Evolutionary conservation across 2,329 filamentous ascomycete species (phyloP).

Genomic region (Calonectria fujianensis): DNA sequence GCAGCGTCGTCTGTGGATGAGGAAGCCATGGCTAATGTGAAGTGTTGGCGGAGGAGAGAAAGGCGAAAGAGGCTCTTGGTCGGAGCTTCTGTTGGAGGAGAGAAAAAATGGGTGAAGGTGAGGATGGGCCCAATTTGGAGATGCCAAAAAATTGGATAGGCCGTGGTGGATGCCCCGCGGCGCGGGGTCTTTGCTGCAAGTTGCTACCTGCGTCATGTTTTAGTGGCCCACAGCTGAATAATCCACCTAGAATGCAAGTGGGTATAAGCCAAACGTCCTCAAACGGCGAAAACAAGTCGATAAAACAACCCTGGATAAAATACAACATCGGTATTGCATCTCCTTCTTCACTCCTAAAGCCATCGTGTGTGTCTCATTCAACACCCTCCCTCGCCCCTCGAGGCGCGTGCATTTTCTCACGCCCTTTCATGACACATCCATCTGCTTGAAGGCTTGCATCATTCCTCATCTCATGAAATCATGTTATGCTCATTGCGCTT

Average conservation of each 20-base stretch:
- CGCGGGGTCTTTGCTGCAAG: constrained; percentile 52
- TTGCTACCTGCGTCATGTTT: constrained; percentile 30
- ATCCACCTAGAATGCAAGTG: neutral
- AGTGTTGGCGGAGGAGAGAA: neutral
- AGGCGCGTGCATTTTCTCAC: no score
- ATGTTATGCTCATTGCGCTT: neutral
- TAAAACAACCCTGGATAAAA: neutral
- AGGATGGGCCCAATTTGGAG: constrained; percentile 49
- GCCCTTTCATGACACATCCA: neutral
- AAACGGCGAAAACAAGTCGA: neutral
- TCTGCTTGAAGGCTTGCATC: neutral
- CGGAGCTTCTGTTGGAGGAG: neutral
- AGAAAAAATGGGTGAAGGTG: constrained; percentile 20
- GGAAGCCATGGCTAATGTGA: constrained; percentile 57
- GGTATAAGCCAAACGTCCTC: neutral
- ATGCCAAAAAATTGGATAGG: constrained; percentile 50
- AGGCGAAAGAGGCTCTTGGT: neutral
- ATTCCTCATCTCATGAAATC: neutral
- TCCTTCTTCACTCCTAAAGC: neutral
- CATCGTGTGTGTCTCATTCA: neutral
- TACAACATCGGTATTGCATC: neutral
- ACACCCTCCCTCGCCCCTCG: neutral
- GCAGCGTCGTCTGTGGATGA: constrained; percentile 56
- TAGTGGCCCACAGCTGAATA: constrained; percentile 25
- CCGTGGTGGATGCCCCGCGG: constrained; percentile 53